phyloP scores from a whole-genome alignment of 768 basidiomycete species.

The Scleroderma bovista region DNA sequence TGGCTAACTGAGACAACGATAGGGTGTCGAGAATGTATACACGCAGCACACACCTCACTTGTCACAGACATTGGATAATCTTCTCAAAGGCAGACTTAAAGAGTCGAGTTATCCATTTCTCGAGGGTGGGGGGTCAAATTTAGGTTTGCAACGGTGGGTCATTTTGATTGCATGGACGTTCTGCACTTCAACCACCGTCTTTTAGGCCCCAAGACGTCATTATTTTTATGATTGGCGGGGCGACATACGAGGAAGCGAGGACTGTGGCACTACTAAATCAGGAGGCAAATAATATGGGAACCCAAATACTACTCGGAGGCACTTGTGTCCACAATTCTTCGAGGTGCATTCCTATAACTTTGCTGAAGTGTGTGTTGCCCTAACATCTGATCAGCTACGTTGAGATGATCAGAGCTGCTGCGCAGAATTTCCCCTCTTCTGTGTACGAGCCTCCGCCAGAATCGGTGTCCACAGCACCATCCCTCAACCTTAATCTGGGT shows the following conservation, averaged over 20 bases:
- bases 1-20: constrained; percentile 5
- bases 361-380: background rate
- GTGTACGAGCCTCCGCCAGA: constrained; percentile 77
- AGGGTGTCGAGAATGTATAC: constrained; percentile 99
- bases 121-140: constrained; percentile 62
- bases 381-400: constrained; percentile 55
- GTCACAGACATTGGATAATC: constrained; percentile 83
- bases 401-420: constrained; percentile 80
- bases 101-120: constrained; percentile 91
- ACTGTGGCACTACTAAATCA: constrained; percentile 84
- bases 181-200: constrained; percentile 1
- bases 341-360: constrained; percentile 46
- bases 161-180: background rate
- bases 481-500: constrained; percentile 88
- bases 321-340: constrained; percentile 94
- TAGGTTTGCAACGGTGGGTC: constrained; percentile 63
- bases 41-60: constrained; percentile 95
- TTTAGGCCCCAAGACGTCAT: constrained; percentile 91
- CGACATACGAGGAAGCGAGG: constrained; percentile 93
- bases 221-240: constrained; percentile 93
- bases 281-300: constrained; percentile 59
- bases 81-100: constrained; percentile 80
- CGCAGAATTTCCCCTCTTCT: constrained; percentile 51
- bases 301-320: constrained; percentile 83
- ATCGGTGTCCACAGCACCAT: constrained; percentile 64